Base-by-base conservation (phyloP, 2,329 filamentous ascomycete species). In the Sodiomyces alkalinus region DNA sequence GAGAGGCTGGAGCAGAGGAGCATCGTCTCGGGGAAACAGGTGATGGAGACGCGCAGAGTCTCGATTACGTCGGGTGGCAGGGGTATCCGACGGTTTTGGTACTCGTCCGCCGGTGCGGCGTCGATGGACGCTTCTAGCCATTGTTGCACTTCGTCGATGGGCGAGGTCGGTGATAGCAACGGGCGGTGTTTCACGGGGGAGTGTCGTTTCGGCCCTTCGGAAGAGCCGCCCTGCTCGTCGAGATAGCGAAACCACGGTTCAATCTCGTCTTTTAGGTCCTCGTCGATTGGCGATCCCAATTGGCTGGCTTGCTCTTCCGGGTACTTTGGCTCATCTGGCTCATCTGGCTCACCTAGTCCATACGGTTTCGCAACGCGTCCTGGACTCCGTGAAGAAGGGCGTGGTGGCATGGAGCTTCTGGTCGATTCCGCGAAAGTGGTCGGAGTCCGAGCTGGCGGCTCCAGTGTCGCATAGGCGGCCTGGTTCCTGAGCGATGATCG, bases 1-100 rank as follows among this genome's bases (percentile, higher is more conserved):
- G 67, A 62, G 4, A 71, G 49, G 39, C 62, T 69, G 0, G 58
- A 62, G 5, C 65, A 61, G 8, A 63, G 49, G 2, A 73, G 58
- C 60, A 71, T 68, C 1, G 66, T 69, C 37, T 70, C 66, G 0
- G 68, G 68, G 36, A 74, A 74, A 38, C 63, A 69, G 5, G 58
- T 50, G 8, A 69, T 58, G 0, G 61, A 68, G 5, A 68, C 55
- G 17, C 61, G 52, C 4, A 73, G 49, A 1, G 58, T 68, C 33
- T 73, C 66, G 22, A 71, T 44, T 3, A 68, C 53, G 16, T 69
- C 57, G 1, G 61, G 56, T 0, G 66, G 63, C 0, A 73, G 49
- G 1, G 62, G 67, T 5, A 71, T 27, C 19, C 38, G 26, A 34
- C 29, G 4, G 30, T 28, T 30, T 14, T 29, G 30, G 13, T 25